Conservation (phyloP, 352 stramenopile genomes). For the Phytophthora brassicae region DNA sequence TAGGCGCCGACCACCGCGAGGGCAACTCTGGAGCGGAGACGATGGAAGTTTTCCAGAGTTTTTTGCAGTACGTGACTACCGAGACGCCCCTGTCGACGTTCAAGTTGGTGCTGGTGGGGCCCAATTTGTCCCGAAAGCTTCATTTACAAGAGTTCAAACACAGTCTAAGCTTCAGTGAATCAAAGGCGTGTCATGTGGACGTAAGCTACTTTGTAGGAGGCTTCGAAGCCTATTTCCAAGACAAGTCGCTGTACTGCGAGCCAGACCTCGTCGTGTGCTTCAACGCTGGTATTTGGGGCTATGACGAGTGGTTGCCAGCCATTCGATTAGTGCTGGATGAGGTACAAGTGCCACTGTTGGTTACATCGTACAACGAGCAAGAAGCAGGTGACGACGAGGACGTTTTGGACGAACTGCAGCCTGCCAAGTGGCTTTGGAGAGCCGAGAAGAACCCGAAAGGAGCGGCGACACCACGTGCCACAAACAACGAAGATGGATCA, state of each 20-base stretch:
- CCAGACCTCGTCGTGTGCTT: conserved; percentile 79
- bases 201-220: conserved; percentile 71
- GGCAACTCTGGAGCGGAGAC: conserved; percentile 64
- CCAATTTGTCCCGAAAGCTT: conserved; percentile 65
- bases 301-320: conserved; percentile 84
- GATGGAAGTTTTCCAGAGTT: conserved; percentile 50
- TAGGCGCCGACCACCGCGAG: conserved; percentile 79
- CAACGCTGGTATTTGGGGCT: conserved; percentile 88
- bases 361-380: conserved; percentile 87
- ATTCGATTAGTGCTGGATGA: conserved; percentile 62
- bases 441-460: conserved; percentile 70
- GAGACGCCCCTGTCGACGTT: conserved; percentile 39
- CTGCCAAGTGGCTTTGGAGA: conserved; percentile 67
- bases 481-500: conserved; percentile 54
- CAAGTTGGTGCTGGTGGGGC: conserved; percentile 68
- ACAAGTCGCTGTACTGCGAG: conserved; percentile 43
- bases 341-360: conserved; percentile 58
- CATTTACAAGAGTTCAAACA: conserved; percentile 40
- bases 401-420: conserved; percentile 55
- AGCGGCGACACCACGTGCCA: conserved; percentile 47
- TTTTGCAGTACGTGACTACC: conserved; percentile 46
- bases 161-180: conserved; percentile 7
- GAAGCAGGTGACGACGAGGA: conserved; percentile 83
- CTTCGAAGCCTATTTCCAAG: conserved; percentile 60
- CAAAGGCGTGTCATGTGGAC: conserved; percentile 37